Evolutionary conservation across 2,329 filamentous ascomycete genomes (phyloP).

Genomic region (Cryphonectria naterciae): DNA sequence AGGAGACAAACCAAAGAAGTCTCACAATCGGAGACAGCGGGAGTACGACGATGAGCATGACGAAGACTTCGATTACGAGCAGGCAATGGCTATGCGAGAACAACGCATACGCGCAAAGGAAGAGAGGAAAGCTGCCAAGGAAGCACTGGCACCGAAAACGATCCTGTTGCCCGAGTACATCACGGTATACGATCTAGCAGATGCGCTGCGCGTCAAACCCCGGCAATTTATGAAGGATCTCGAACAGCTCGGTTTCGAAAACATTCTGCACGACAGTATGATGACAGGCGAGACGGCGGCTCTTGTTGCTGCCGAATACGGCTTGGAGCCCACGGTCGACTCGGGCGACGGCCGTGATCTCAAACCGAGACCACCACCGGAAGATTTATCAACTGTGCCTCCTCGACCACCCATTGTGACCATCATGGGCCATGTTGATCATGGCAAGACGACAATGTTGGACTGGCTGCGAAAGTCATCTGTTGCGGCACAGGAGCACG

Average conservation of each 20-base stretch:
- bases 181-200: slow-evolving; percentile 80
- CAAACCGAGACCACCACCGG: slow-evolving; percentile 67
- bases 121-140: slow-evolving; percentile 47
- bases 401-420: slow-evolving; percentile 89
- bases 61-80: slow-evolving; percentile 44
- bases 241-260: slow-evolving; percentile 86
- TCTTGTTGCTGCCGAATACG: slow-evolving; percentile 89
- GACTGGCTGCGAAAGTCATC: slow-evolving; percentile 94
- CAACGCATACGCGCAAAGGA: slow-evolving; percentile 46
- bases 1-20: slow-evolving; percentile 19
- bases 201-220: slow-evolving; percentile 71
- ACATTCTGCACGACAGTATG: slow-evolving; percentile 79
- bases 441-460: slow-evolving; percentile 95
- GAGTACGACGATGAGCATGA: slow-evolving; percentile 44
- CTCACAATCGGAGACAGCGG: slow-evolving; percentile 14
- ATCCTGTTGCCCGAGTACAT: slow-evolving; percentile 91
- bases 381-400: slow-evolving; percentile 71
- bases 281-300: slow-evolving; percentile 90
- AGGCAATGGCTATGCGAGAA: slow-evolving; percentile 42
- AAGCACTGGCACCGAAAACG: slow-evolving; percentile 51
- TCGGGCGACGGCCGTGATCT: slow-evolving; percentile 70
- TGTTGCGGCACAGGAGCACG: slow-evolving; percentile 87
- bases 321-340: slow-evolving; percentile 82
- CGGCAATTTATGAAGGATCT: slow-evolving; percentile 76
- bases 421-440: slow-evolving; percentile 99